Evolutionary conservation across 164 flowering plant genomes (phyloP).

Genomic region (Cinnamomum chago): DNA sequence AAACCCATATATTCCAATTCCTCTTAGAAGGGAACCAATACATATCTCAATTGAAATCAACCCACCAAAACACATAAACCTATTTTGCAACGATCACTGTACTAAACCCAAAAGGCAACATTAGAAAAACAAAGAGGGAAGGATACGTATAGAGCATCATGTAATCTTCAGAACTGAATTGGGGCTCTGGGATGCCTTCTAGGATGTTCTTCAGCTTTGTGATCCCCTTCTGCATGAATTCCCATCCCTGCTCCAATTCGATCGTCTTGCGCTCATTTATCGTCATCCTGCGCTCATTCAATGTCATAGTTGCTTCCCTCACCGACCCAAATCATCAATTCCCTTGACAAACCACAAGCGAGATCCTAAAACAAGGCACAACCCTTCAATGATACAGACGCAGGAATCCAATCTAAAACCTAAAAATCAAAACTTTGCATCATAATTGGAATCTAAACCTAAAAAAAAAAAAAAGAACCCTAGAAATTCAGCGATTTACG

Average conservation of each 20-base stretch:
- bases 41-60: background rate
- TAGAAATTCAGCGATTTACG: no score
- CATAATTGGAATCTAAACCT: background rate
- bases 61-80: background rate
- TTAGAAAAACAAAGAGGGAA: background rate
- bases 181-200: slow-evolving; percentile 65
- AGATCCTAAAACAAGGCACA: background rate
- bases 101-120: background rate
- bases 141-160: slow-evolving; percentile 89
- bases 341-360: background rate
- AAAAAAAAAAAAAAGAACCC: background rate
- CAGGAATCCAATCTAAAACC: background rate
- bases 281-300: slow-evolving; percentile 39
- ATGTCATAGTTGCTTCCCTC: slow-evolving; percentile 17
- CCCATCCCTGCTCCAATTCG: slow-evolving; percentile 88
- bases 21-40: background rate
- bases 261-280: slow-evolving; percentile 56
- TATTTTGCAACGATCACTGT: background rate
- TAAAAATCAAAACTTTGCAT: background rate
- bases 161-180: slow-evolving; percentile 73
- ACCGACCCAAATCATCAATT: background rate
- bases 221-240: slow-evolving; percentile 75
- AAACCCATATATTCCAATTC: background rate
- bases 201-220: slow-evolving; percentile 74
- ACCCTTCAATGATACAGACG: background rate